phyloP scores from a whole-genome alignment of 2,329 filamentous ascomycete species.

The Trichoderma sp. region DNA sequence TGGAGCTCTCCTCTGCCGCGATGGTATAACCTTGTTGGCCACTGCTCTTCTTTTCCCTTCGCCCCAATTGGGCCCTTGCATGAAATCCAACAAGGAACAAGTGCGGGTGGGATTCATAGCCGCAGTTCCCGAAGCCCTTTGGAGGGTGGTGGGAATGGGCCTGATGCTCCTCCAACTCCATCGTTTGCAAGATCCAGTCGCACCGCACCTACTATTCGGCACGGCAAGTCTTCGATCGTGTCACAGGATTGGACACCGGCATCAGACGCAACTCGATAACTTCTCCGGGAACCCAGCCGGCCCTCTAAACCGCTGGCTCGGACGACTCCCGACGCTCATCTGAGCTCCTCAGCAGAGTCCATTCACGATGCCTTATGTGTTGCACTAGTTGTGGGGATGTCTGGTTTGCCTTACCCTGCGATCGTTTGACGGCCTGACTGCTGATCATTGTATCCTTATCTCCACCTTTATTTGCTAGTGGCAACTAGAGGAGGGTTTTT shows the following conservation, averaged over 20 bases:
- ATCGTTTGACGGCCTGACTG: conserved; percentile 8
- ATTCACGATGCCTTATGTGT: neutral
- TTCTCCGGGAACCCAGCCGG: neutral
- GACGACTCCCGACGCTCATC: neutral
- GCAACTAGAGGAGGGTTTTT: neutral
- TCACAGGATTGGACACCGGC: neutral
- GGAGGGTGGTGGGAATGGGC: neutral
- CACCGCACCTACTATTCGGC: conserved; percentile 10
- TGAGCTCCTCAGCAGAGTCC: neutral
- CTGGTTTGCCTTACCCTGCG: conserved; percentile 2
- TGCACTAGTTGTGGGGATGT: neutral
- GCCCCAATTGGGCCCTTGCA: conserved; percentile 12
- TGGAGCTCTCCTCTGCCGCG: neutral
- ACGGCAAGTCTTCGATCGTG: conserved; percentile 15
- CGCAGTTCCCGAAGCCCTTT: conserved; percentile 14
- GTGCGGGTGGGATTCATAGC: conserved; percentile 10
- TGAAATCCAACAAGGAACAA: neutral
- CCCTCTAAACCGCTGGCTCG: neutral
- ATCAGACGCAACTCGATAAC: neutral
- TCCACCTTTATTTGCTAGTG: conserved; percentile 6
- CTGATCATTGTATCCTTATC: conserved; percentile 10
- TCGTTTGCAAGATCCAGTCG: conserved; percentile 2
- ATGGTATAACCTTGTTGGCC: neutral
- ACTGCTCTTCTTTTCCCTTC: neutral
- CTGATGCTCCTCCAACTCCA: neutral